Evolutionary conservation across 169 alveolate genomes (phyloP), one percentile per base, ranked within the genome.

Genomic region (Cryptosporidium felis): DNA sequence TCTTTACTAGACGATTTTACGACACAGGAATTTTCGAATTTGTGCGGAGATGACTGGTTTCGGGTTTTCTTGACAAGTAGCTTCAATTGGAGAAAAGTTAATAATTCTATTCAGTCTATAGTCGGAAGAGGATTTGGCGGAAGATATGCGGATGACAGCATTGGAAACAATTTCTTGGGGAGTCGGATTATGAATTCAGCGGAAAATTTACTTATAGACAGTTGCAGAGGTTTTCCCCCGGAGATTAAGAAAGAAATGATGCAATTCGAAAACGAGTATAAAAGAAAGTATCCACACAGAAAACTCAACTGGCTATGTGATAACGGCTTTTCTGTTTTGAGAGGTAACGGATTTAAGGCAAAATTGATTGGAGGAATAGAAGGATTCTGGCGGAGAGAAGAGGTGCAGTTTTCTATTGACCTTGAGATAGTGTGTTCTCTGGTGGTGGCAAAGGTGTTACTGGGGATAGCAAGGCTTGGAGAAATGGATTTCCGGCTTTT

Each of bases 221-320:
- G n/a, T n/a, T n/a, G n/a, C n/a, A n/a, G n/a, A n/a, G n/a, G n/a
- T n/a, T n/a, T n/a, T n/a, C n/a, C n/a, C n/a, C n/a, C n/a, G 10
- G 32, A 23, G 34, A 41, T 74, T 16, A 56, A 56, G 28, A 16
- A 18, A 3, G 74, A 74, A 16, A 51, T 74, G 21, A 10, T 9
- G 9, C 32, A 38, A 34, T 51, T 74, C 56, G 85, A 74, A 12
- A 12, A 8, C 3, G 46, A 58, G 26, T 74, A 74, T 41, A 74
- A 26, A 9, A 53, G 8, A 38, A 49, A 34, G 2, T 74, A 51
- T 40, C 85, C 85, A 8, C 60, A 74, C n/a, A 74, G 85, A 41
- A 74, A 56, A 49, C 32, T 74, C 26, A 53, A 16, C 30, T 74
- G 85, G 85, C 34, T 74, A n/a, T 74, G 63, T 41, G 85, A 74